These are phyloP conservation scores for Penstemon eatonii DNA, from an alignment of 257 asterid genomes.

Conservation along the genomic window DNA sequence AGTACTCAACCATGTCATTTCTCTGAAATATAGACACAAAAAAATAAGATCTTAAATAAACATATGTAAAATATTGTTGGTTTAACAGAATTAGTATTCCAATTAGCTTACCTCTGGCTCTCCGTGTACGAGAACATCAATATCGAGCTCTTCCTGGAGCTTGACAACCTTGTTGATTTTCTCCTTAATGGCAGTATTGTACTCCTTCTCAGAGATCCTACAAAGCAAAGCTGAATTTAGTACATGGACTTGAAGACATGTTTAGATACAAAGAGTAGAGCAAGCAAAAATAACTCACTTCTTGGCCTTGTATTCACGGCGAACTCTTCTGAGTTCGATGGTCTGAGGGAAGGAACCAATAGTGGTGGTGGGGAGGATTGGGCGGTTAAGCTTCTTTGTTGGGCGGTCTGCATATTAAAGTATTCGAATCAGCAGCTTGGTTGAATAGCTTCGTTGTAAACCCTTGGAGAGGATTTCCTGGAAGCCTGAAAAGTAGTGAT, in stretches of 20 bases:
- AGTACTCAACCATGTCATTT: constrained; percentile 80
- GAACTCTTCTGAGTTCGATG: constrained; percentile 67
- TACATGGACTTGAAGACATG: neutral
- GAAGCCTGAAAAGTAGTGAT: constrained; percentile 47
- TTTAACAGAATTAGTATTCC: no score
- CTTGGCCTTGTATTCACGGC: constrained; percentile 75
- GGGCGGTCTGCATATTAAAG: constrained; percentile 58
- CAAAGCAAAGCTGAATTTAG: constrained; percentile 11
- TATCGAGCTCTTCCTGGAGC: constrained; percentile 76
- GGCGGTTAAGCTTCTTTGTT: constrained; percentile 75
- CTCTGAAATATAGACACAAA: constrained; percentile 39
- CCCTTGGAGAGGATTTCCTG: constrained; percentile 71
- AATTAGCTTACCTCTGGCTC: constrained; percentile 66
- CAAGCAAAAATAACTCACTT: constrained; percentile 39
- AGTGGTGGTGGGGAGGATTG: constrained; percentile 73
- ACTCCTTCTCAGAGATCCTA: constrained; percentile 75
- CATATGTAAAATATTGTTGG: neutral
- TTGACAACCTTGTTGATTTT: constrained; percentile 67
- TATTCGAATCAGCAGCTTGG: constrained; percentile 65
- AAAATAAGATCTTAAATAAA: neutral
- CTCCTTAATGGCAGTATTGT: constrained; percentile 51
- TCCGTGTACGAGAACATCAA: constrained; percentile 78
- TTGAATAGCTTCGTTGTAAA: constrained; percentile 65
- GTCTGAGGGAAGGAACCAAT: constrained; percentile 81
- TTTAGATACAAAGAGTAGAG: neutral